Base-by-base conservation (phyloP, 768 basidiomycete genomes). In the Tylopilus sp. region DNA sequence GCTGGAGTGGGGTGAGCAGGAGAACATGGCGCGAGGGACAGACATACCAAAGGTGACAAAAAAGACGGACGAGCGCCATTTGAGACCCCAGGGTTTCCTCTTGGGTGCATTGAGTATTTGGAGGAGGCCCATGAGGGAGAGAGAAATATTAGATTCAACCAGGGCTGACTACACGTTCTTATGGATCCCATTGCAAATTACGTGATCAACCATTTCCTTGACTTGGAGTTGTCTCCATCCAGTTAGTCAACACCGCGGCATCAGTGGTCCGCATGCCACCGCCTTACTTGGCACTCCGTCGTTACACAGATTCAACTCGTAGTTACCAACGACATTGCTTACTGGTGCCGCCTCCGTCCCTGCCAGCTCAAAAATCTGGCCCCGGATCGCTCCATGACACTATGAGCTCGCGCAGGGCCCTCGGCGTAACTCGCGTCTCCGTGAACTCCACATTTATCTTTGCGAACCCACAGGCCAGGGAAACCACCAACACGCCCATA, bases 41-140 rank as follows among this genome's bases (percentile, higher is more conserved):
- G 4, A 63, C 69, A 18, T 17, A 72, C 74, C 75, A 30, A 70
- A 61, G 0, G 83, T 85, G 6, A 77, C 64, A 56, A 80, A 80
- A 75, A 76, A 75, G 39, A 78, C 73, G 0, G 83, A 83, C 0
- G 80, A 77, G 20, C 83, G 74, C 81, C 81, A 85, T 55, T 67
- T 60, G 44, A 82, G 65, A 1, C 80, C 81, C 57, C 71, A 65
- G 22, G 78, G 80, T 48, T 48, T 60, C 6, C 9, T 44, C 18
- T 36, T 6, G 3, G n/a, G 10, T 12, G 25, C 44, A 15, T 0
- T 17, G 18, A 31, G 40, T 6, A 44, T 28, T 28, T 8, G 20
- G 36, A 18, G 9, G 25, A 43, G 47, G 23, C 52, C 53, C 62
- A 60, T 61, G 40, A 20, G 25, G 15, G 44, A 17, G 45, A 20